phyloP scores from a whole-genome alignment of 2,329 filamentous ascomycete species.

The Dactylellina sp. region DNA sequence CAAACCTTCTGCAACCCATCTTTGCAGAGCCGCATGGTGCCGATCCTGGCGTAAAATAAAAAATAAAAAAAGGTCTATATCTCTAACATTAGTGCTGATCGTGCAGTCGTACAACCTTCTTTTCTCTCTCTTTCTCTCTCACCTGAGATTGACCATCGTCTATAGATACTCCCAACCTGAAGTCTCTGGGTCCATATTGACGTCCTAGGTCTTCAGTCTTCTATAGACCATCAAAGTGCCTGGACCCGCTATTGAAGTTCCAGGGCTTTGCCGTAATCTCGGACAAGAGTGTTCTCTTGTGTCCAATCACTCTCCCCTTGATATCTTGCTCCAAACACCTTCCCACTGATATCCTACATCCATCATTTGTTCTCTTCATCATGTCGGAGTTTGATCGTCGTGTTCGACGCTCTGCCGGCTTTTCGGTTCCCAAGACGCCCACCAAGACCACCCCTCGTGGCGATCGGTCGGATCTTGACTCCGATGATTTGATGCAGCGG shows the following conservation, averaged over 20 bases:
- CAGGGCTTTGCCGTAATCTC: slow-evolving; percentile 39
- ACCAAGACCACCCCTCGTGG: slow-evolving; percentile 54
- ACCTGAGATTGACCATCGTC: slow-evolving; percentile 39
- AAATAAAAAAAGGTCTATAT: no score
- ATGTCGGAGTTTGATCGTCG: slow-evolving; percentile 56
- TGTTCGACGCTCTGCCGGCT: slow-evolving; percentile 52
- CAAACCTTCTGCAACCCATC: no score
- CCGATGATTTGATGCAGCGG: slow-evolving; percentile 53
- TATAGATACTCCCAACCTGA: slow-evolving; percentile 22
- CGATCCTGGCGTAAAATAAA: no score
- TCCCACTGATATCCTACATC: not conserved
- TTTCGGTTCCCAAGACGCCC: slow-evolving; percentile 51
- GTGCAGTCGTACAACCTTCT: not conserved
- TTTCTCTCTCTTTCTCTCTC: slow-evolving; percentile 19
- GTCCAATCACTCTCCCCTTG: no score
- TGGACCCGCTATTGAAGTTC: slow-evolving; percentile 26
- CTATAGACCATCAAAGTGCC: slow-evolving; percentile 21
- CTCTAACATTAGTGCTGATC: not conserved
- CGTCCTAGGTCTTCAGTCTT: slow-evolving; percentile 27
- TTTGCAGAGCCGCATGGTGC: no score
- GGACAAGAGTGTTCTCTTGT: slow-evolving; percentile 14
- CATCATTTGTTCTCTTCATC: slow-evolving; percentile 4
- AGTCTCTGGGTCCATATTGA: slow-evolving; percentile 20
- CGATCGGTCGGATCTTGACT: slow-evolving; percentile 53
- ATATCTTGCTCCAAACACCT: no score